Evolutionary conservation across 768 basidiomycete genomes (phyloP).

Genomic region (Russula olivacea): DNA sequence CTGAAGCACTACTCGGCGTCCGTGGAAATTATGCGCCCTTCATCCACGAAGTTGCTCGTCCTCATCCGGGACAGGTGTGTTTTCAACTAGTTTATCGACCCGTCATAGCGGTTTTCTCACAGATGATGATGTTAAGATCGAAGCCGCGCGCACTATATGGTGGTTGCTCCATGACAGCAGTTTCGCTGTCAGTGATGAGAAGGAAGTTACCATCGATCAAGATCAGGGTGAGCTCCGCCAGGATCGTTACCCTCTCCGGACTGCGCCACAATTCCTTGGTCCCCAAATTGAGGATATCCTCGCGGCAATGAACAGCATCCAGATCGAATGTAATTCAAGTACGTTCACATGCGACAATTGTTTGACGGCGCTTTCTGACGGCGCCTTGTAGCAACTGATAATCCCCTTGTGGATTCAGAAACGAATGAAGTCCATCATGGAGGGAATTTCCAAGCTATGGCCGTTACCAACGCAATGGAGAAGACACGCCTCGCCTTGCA

Average conservation of each 20-base stretch:
- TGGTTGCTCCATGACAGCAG: conserved; percentile 61
- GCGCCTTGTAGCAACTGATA: conserved; percentile 67
- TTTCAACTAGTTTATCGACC: background rate
- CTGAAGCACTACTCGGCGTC: conserved; percentile 73
- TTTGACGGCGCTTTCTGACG: background rate
- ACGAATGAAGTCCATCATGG: conserved; percentile 67
- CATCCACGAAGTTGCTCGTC: conserved; percentile 67
- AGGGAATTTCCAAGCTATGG: conserved; percentile 87
- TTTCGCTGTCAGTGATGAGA: conserved; percentile 59
- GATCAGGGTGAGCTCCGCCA: conserved; percentile 73
- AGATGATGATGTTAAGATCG: conserved; percentile 41
- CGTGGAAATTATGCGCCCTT: conserved; percentile 72
- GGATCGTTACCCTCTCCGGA: conserved; percentile 71
- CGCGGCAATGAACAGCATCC: conserved; percentile 54
- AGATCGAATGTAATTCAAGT: conserved; percentile 80
- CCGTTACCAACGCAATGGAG: conserved; percentile 83
- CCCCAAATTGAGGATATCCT: conserved; percentile 80
- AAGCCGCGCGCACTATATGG: conserved; percentile 64
- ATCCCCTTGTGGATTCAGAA: conserved; percentile 71
- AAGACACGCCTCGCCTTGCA: conserved; percentile 61
- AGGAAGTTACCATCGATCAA: conserved; percentile 64
- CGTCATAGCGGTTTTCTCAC: background rate
- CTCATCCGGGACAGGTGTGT: conserved; percentile 74
- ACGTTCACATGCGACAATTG: conserved; percentile 28
- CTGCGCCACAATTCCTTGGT: conserved; percentile 79